These are phyloP conservation scores for Pythium dissimile DNA, from an alignment of 352 stramenopile species.

Conservation along the genomic window DNA sequence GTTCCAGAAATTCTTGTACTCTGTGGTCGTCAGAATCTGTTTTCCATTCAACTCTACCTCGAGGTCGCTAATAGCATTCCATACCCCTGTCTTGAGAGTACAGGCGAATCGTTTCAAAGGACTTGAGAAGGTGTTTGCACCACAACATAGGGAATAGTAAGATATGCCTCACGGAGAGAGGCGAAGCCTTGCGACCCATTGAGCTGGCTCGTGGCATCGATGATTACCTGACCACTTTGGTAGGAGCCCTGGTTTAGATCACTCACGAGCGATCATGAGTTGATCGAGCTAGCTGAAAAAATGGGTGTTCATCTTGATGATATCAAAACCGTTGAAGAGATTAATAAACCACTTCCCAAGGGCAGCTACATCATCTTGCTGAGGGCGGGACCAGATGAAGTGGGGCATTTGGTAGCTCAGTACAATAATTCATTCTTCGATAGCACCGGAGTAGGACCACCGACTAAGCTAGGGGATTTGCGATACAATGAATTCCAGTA, in stretches of 20 bases:
- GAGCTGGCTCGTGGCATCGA: conserved; percentile 21
- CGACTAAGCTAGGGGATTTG: background rate
- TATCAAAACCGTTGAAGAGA: conserved; percentile 12
- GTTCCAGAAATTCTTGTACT: conserved; percentile 21
- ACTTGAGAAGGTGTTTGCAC: background rate
- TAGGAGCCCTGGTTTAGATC: conserved; percentile 26
- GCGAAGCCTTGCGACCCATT: conserved; percentile 14
- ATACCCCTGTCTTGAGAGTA: conserved; percentile 23
- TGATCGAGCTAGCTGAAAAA: conserved; percentile 2
- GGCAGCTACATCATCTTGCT: background rate
- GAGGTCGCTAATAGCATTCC: conserved; percentile 23
- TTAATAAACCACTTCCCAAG: conserved; percentile 15
- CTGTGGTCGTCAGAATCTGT: conserved; percentile 4
- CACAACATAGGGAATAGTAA: conserved; percentile 22
- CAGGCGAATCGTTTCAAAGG: conserved; percentile 14
- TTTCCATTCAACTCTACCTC: conserved; percentile 12
- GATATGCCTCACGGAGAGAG: conserved; percentile 17
- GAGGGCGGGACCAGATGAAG: background rate
- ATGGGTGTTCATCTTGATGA: no score
- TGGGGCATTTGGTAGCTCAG: background rate
- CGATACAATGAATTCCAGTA: conserved; percentile 5
- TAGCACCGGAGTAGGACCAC: background rate
- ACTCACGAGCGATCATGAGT: background rate
- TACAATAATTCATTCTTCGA: conserved; percentile 1
- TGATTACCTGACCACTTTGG: conserved; percentile 9